Base-by-base conservation (phyloP, 2,329 filamentous ascomycete genomes). In the Colletotrichum sp. region DNA sequence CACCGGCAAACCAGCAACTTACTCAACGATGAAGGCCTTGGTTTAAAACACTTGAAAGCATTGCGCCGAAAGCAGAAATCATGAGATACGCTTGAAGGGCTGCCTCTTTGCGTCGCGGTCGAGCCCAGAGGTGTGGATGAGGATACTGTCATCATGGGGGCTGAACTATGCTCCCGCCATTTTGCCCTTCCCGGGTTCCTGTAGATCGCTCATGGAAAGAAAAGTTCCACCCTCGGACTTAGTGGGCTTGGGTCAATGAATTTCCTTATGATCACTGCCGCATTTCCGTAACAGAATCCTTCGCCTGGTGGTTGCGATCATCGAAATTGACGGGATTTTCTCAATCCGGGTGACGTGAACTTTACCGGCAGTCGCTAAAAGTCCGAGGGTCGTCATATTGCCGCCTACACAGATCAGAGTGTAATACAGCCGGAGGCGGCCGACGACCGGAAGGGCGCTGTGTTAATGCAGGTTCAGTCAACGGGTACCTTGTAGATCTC, bases 181-280 rank as follows among this genome's bases (percentile, higher is more conserved):
- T 48, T 48, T 12, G 9, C 0, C 38, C 9, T 48, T 48, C 38
- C 38, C 3, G 18, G 38, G 18, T 48, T 48, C 18, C 0, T n/a
- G 38, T 43, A 43, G 16, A 43, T 48, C 38, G 18, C 18, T n/a
- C 9, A n/a, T n/a, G 38, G 5, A 43, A 16, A n/a, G 2, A 24
- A 24, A 24, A 24, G 3, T 24, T 24, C 24, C 2, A 1, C 38
- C 9, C 38, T 6, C 18, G 9, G 1, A n/a, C 3, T 10, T 48
- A 24, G 10, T 13, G 12, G 43, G 4, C 10, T 48, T 48, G 0
- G 6, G n/a, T 52, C 9, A 8, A 5, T 52, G 0, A 5, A 52
- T 21, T 3, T 13, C n/a, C 3, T 13, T 0, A 52, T 0, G n/a
- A 52, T 52, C 0, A 1, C 12, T 5, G 3, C 12, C n/a, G n/a